Evolutionary conservation across 2,329 filamentous ascomycete genomes (phyloP).

Genomic region (Fusarium clavum): DNA sequence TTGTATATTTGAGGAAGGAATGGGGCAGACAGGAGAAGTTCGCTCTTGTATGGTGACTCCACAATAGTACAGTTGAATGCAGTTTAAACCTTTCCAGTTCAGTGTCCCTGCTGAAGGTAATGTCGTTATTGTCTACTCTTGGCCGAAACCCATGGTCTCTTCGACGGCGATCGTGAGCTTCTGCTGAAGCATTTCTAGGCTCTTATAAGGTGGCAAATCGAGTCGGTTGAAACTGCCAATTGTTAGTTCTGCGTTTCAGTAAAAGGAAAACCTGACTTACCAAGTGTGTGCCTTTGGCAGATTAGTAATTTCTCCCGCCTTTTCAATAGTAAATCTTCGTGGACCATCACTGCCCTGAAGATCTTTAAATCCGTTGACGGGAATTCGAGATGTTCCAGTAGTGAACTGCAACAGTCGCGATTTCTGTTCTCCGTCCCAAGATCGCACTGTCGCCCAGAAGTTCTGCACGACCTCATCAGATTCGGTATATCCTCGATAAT

Average conservation of each 20-base stretch:
- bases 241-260: slow-evolving; percentile 38
- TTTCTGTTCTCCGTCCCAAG: slow-evolving; percentile 99
- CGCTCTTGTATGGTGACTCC: slow-evolving; percentile 32
- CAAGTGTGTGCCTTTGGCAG: slow-evolving; percentile 98
- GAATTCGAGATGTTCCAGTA: slow-evolving; percentile 96
- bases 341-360: slow-evolving; percentile 96
- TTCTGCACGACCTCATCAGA: slow-evolving; percentile 96
- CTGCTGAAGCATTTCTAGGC: slow-evolving; percentile 81
- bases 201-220: slow-evolving; percentile 94
- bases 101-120: slow-evolving; percentile 32
- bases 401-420: slow-evolving; percentile 95
- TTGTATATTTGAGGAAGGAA: slow-evolving; percentile 37
- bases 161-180: slow-evolving; percentile 98
- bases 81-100: slow-evolving; percentile 24
- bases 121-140: slow-evolving; percentile 74
- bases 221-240: slow-evolving; percentile 88
- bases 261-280: slow-evolving; percentile 65
- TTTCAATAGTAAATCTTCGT: slow-evolving; percentile 96
- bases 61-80: slow-evolving; percentile 27
- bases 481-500: slow-evolving; percentile 98
- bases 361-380: slow-evolving; percentile 99
- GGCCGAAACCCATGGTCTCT: slow-evolving; percentile 98
- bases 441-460: slow-evolving; percentile 98
- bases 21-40: slow-evolving; percentile 32
- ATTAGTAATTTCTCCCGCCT: slow-evolving; percentile 90